phyloP scores from a whole-genome alignment of 768 basidiomycete species.

The Cubamyces sp. region DNA sequence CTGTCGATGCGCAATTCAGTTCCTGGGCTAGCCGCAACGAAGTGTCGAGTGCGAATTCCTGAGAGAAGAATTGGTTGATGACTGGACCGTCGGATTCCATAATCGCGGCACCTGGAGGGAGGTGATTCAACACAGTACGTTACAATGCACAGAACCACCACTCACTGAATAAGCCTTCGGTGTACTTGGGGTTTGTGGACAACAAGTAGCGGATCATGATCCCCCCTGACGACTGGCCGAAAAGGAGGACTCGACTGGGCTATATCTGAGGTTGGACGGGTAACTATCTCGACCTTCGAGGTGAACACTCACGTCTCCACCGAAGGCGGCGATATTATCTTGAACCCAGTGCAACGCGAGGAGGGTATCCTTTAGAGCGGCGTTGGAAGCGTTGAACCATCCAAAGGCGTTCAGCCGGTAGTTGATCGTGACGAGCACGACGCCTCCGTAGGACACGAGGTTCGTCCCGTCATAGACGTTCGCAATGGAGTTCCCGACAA shows the following conservation, averaged over 20 bases:
- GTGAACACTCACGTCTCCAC: constrained; percentile 13
- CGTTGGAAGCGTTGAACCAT: constrained; percentile 23
- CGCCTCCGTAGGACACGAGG: constrained; percentile 17
- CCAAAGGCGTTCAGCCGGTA: constrained; percentile 17
- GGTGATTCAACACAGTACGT: neutral
- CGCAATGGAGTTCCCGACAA: constrained; percentile 15
- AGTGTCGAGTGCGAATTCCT: neutral
- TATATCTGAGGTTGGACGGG: neutral
- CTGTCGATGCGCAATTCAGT: constrained; percentile 9
- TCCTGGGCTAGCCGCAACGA: constrained; percentile 9
- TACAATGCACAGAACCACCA: neutral
- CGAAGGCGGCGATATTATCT: constrained; percentile 19
- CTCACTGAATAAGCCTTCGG: constrained; percentile 19
- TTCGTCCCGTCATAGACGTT: constrained; percentile 22
- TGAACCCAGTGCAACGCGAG: constrained; percentile 20
- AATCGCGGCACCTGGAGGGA: constrained; percentile 7
- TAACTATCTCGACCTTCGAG: neutral
- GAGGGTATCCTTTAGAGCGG: constrained; percentile 13
- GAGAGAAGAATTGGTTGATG: constrained; percentile 8
- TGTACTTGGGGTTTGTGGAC: constrained; percentile 11
- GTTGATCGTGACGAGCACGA: constrained; percentile 18
- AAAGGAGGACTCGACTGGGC: constrained; percentile 15
- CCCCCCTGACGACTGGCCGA: constrained; percentile 16
- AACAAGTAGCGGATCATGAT: constrained; percentile 19
- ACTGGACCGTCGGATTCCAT: constrained; percentile 16